Base-by-base conservation (phyloP, 2,329 filamentous ascomycete species). In the Fusarium graminum region DNA sequence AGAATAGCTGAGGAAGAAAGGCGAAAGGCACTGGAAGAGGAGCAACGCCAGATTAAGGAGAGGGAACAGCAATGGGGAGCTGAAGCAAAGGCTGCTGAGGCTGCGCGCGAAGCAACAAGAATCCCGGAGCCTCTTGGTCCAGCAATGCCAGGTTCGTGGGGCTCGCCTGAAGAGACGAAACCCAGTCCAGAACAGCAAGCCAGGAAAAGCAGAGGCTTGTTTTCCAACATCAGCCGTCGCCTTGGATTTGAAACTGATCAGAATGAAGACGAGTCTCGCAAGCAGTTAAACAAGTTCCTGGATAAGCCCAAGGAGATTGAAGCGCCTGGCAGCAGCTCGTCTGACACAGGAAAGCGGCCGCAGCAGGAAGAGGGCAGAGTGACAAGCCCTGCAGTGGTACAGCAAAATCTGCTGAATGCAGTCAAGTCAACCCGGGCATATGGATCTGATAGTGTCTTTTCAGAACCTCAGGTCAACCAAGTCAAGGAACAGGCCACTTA, bases 401-500 rank as follows among this genome's bases (percentile, higher is more conserved):
- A 90, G 53, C 86, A 90, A 71, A 92, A 92, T 70, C 83, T 97
- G 7, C 82, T 91, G 41, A 91, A 90, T 56, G 93, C 94, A 4
- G 89, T 97, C 74, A 86, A 90, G 68, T 88, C 92, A 9, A 92
- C 92, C 22, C 88, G 93, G 36, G 84, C 93, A 1, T 90, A 94
- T 76, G 90, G 92, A 65, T 92, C 92, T 2, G 85, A 87, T 16
- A 81, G 82, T 12, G 79, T 97, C n/a, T 94, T 92, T 78, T 88
- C 87, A 5, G 86, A 88, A 22, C 92, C 92, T 0, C 81, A 87
- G 52, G 90, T 91, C 34, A 89, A 88, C 63, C 81, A 89, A 49
- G 89, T 97, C 68, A 91, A 91, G 74, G 93, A 97, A 76, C 91
- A 92, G 69, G 87, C 90, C 38, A 91, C 91, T 0, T 97, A 97